Base-by-base conservation (phyloP, 2,329 filamentous ascomycete species). In the Kalmusia sp. region DNA sequence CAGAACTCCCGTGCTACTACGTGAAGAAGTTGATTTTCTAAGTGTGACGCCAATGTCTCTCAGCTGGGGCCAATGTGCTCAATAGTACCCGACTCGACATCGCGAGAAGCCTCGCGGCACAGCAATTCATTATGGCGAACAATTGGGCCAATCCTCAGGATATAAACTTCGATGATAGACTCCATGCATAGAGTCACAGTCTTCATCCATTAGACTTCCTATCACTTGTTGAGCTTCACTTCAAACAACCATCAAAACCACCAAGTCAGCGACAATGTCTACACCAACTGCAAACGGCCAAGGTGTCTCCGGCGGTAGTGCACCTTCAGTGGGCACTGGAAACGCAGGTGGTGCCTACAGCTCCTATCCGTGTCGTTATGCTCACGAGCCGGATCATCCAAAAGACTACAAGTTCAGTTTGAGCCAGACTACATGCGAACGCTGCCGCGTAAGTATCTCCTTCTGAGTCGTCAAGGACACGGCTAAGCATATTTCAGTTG, bases 31-130 rank as follows among this genome's bases (percentile, higher is more conserved):
- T 48, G 19, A 27, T 12, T 19, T 22, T 28, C 8, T n/a, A n/a
- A 38, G 14, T 37, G 25, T 39, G 45, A 48, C 38, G 25, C n/a
- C 35, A 24, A 25, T 48, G 24, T 39, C 34, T 48, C 33, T 38
- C n/a, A 30, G 33, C 35, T 38, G n/a, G 24, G 19, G 14, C 9
- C n/a, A 48, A 30, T 48, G 33, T 39, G 45, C 45, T 34, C 45
- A 48, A 38, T 34, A 15, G 33, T 31, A n/a, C 5, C 7, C 30
- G 33, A 37, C 33, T 28, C 9, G 34, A 30, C 11, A 19, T 37
- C 22, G 30, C 27, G 15, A 25, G 33, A 38, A 48, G 28, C 35
- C 27, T 31, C 17, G 45, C 45, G 31, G 45, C 45, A 39, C 25
- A 38, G 28, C 24, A 9, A 15, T 3, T 25, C 14, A 38, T 27